Evolutionary conservation across 169 alveolate species (phyloP), one percentile per base, ranked within the genome.

Genomic region (Plasmodium vinckei): DNA sequence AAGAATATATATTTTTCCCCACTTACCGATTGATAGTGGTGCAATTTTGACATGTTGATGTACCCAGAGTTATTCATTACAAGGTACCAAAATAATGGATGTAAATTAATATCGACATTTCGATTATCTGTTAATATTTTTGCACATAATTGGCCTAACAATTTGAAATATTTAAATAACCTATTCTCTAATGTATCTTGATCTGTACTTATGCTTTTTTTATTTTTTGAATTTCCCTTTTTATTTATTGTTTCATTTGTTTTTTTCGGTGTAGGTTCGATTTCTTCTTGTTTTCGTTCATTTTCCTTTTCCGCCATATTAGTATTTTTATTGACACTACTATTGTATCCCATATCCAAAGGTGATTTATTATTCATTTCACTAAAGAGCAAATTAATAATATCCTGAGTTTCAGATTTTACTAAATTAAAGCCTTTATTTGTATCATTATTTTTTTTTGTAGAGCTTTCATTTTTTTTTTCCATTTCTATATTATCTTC

Each of bases 91-190:
- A 93, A 93, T 17, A 93, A 86, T 4, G 96, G 96, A 63, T 91
- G 92, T 39, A 93, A 27, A 51, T 65, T 70, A 9, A 93, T 49
- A 70, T 84, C 63, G 46, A 93, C 73, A 33, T 87, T 77, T 60
- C 89, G 88, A 25, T 87, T 87, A 69, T 93, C 96, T 42, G 93
- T 59, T 60, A 93, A 44, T 12, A 92, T 87, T 65, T 75, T 73
- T 15, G 95, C 96, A 73, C 93, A 79, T 42, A 93, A 51, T 64
- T 93, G 94, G 9, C 96, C 96, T 51, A 93, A 64, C 59, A 93
- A 77, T 87, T 88, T 84, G 88, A 91, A 93, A 25, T 69, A 57
- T 46, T 77, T 87, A 82, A 91, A 93, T 19, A 88, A 44, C 33
- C 91, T 86, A 59, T 86, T 86, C 60, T 86, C 91, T 46, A 86